Evolutionary conservation across 2,329 filamentous ascomycete genomes (phyloP), one percentile per base, ranked within the genome.

Genomic region (Colletotrichum spinosum): DNA sequence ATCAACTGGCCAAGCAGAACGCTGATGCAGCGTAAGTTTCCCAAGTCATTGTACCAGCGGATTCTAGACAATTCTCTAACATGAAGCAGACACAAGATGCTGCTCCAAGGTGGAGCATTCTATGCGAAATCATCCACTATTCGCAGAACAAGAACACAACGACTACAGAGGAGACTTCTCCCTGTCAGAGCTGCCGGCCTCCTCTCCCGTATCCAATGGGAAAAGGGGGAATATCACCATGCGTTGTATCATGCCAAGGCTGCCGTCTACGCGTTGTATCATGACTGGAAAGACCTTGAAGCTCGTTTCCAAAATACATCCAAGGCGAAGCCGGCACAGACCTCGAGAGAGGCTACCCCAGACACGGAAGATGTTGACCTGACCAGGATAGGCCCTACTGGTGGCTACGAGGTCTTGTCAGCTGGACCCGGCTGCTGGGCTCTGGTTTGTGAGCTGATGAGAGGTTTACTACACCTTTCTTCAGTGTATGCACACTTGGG

Each of bases 401-500:
- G 67, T 5, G 73, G 84, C 60, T 89, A 89, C 25, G 25, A 25
- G 25, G 25, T 25, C 6, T 17, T 63, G n/a, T 55, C 65, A 6
- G 67, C 66, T 41, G 55, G 80, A 1, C 88, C 93, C 1, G 84
- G 87, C 2, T 94, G 95, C 71, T 98, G 95, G 95, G 83, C 86
- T 6, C 82, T 97, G 17, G 89, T 96, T 8, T 86, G 88, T 35
- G 88, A 90, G 1, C 84, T 97, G 17, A 90, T 94, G 70, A 85
- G 87, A 37, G 88, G 89, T 60, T 81, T 97, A 12, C 78, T 90
- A 65, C 90, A 94, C 63, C 85, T 97, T 3, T 93, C 93, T 0
- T 85, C 86, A 4, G 82, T 97, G 1, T 97, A 94, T 70, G 88
- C 91, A 1, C 91, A 97, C 69, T 87, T 96, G 68, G 96, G 96